phyloP scores from a whole-genome alignment of 2,329 filamentous ascomycete genomes.

The Fusarium subtropicale region DNA sequence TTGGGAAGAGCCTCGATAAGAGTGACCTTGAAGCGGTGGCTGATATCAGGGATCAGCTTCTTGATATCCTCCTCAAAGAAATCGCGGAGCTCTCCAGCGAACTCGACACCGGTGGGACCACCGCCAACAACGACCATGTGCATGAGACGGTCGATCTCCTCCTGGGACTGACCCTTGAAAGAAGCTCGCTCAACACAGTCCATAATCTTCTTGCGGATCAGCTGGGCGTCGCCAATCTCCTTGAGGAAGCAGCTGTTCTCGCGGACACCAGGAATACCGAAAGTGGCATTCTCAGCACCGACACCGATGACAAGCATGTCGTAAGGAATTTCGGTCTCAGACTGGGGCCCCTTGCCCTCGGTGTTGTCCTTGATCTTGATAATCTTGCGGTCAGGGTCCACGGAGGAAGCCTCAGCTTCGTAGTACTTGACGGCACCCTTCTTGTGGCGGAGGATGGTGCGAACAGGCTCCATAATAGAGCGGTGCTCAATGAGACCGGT shows the following conservation, averaged over 20 bases:
- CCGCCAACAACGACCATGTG: slow-evolving; percentile 98
- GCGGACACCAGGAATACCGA: slow-evolving; percentile 94
- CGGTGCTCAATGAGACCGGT: slow-evolving; percentile 98
- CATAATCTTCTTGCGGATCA: slow-evolving; percentile 99
- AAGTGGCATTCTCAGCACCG: slow-evolving; percentile 97
- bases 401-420: slow-evolving; percentile 95
- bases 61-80: slow-evolving; percentile 99
- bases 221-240: slow-evolving; percentile 95
- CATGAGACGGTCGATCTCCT: slow-evolving; percentile 92
- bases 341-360: slow-evolving; percentile 86
- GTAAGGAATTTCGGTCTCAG: slow-evolving; percentile 90
- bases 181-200: slow-evolving; percentile 98
- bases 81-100: slow-evolving; percentile 97
- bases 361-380: slow-evolving; percentile 93
- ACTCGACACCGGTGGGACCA: slow-evolving; percentile 97
- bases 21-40: slow-evolving; percentile 95
- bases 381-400: slow-evolving; percentile 91
- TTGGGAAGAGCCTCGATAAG: slow-evolving; percentile 97
- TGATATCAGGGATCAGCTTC: slow-evolving; percentile 97
- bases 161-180: slow-evolving; percentile 92
- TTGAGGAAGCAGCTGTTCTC: slow-evolving; percentile 99
- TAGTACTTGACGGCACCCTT: slow-evolving; percentile 94
- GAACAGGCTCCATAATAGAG: slow-evolving; percentile 99
- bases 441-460: slow-evolving; percentile 95
- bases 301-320: slow-evolving; percentile 99